Percentiles rank a stretch among this genome's conserved stretches.
Conservation (phyloP, 768 basidiomycete genomes). For the Dacryopinax primogenitus region DNA sequence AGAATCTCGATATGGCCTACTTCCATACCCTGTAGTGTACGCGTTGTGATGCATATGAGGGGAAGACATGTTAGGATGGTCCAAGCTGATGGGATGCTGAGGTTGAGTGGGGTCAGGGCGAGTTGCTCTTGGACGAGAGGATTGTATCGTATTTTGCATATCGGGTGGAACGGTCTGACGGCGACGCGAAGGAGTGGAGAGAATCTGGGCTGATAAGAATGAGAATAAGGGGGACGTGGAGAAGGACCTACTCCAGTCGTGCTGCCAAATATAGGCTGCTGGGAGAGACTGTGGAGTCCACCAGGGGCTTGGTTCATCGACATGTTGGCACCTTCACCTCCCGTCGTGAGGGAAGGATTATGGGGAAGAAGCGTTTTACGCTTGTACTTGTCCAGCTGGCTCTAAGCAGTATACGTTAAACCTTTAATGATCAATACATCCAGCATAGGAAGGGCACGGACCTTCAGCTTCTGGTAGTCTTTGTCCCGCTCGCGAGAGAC, state of each 20-base stretch:
- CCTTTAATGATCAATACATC: neutral
- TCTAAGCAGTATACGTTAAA: conserved; percentile 29
- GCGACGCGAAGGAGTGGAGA: neutral
- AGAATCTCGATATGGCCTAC: neutral
- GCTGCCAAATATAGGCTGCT: neutral
- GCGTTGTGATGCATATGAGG: neutral
- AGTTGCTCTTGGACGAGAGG: neutral
- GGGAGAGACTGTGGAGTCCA: neutral
- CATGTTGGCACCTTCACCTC: neutral
- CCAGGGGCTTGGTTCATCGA: neutral
- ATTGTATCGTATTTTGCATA: neutral
- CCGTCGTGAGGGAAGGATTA: neutral
- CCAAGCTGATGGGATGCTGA: neutral
- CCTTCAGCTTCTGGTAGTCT: conserved; percentile 81
- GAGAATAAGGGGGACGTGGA: neutral
- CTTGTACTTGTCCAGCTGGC: conserved; percentile 70
- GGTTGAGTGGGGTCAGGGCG: neutral
- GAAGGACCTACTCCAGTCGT: neutral
- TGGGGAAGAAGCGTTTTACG: conserved; percentile 61
- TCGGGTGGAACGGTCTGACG: neutral
- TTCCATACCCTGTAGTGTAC: neutral
- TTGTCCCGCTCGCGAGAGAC: conserved; percentile 63
- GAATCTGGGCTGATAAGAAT: neutral
- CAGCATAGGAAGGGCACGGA: conserved; percentile 18
- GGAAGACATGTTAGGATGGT: neutral